Percentiles rank a stretch among this genome's conserved stretches.
Evolutionary conservation across 1,139 yeast genomes (phyloP).

Genomic region (Pneumocystis murina): DNA sequence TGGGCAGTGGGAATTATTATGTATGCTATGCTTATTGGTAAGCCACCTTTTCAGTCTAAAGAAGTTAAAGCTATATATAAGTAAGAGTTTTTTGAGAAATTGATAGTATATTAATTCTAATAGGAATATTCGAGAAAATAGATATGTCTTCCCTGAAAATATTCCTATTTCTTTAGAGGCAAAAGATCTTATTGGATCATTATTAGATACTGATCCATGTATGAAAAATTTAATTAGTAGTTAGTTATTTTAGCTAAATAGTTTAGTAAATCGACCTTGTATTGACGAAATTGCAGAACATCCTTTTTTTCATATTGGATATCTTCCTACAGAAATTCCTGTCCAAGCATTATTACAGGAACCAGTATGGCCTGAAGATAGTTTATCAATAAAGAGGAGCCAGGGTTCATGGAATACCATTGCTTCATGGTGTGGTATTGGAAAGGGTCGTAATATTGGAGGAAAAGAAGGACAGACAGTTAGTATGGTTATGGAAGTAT

Average conservation of each 20-base stretch:
- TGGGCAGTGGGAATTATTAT: constrained; percentile 98
- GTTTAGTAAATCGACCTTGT: constrained; percentile 49
- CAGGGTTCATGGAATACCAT: constrained; percentile 7
- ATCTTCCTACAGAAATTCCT: constrained; percentile 64
- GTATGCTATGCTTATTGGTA: constrained; percentile 88
- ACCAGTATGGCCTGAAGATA: constrained; percentile 26
- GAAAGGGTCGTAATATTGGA: constrained; percentile 12
- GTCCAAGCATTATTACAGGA: constrained; percentile 47
- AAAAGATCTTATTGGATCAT: constrained; percentile 48
- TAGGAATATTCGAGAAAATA: constrained; percentile 62
- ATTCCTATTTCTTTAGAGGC: constrained; percentile 60
- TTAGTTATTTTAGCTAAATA: background rate
- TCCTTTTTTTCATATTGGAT: constrained; percentile 62
- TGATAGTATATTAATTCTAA: background rate
- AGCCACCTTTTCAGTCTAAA: constrained; percentile 89
- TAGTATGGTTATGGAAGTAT: constrained; percentile 7
- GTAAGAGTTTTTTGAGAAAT: constrained; percentile 4
- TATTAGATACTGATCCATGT: constrained; percentile 60
- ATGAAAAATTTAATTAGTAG: background rate
- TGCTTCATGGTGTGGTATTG: constrained; percentile 11
- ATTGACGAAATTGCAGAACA: constrained; percentile 65
- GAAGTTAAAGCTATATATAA: constrained; percentile 89
- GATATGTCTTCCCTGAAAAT: constrained; percentile 66
- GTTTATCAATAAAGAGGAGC: constrained; percentile 3
- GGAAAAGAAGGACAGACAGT: constrained; percentile 6